phyloP scores from a whole-genome alignment of 176 grass and related monocot genomes.

The Luzula sylvatica region DNA sequence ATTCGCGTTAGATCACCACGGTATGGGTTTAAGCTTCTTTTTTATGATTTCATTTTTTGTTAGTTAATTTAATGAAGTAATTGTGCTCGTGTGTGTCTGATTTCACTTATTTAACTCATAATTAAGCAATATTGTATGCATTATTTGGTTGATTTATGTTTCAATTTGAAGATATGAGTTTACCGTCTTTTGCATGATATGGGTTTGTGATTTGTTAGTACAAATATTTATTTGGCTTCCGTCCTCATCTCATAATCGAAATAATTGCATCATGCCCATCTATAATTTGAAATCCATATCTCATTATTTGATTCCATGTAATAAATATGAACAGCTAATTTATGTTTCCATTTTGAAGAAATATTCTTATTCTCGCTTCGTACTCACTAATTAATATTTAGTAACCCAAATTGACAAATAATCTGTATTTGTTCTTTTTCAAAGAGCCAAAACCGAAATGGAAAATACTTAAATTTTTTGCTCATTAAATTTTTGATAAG shows the following conservation, averaged over 20 bases:
- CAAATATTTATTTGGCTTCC: too few relatives aligned
- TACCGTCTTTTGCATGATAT: too few relatives aligned
- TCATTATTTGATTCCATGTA: neutral
- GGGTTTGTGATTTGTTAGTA: too few relatives aligned
- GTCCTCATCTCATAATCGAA: too few relatives aligned
- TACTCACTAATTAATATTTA: too few relatives aligned
- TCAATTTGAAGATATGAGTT: neutral
- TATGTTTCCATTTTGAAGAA: neutral
- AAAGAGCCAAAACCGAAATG: slow-evolving; percentile 4
- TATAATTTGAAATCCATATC: too few relatives aligned
- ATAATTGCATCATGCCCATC: too few relatives aligned
- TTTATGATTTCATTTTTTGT: neutral
- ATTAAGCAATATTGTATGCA: neutral
- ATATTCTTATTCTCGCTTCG: too few relatives aligned
- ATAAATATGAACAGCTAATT: neutral
- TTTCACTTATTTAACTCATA: neutral
- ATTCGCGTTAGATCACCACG: neutral
- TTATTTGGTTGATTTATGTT: neutral
- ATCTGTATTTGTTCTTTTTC: neutral
- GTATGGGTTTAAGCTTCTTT: slow-evolving; percentile 14
- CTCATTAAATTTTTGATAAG: neutral
- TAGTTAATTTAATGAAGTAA: neutral
- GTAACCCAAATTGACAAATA: neutral
- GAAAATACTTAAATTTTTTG: slow-evolving; percentile 4
- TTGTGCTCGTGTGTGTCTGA: neutral